Evolutionary conservation across 2,329 filamentous ascomycete genomes (phyloP).

Genomic region (Colletotrichum sp.): DNA sequence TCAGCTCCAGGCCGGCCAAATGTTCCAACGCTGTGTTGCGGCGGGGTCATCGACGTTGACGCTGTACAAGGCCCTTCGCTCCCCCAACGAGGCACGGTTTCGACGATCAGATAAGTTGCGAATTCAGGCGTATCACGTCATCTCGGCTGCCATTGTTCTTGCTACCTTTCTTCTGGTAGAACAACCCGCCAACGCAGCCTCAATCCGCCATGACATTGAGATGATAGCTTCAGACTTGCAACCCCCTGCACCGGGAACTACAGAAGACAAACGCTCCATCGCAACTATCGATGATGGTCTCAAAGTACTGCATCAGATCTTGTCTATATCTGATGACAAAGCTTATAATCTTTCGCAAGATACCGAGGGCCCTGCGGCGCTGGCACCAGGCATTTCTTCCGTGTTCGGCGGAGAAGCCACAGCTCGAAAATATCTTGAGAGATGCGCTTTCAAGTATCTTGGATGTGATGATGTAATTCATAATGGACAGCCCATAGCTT

Average conservation of each 20-base stretch:
- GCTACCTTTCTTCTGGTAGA: not conserved
- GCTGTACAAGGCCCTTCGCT: not conserved
- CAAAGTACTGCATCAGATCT: not conserved
- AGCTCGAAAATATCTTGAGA: not conserved
- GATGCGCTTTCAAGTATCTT: not conserved
- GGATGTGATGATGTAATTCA: not conserved
- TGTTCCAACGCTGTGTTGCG: slow-evolving; percentile 19
- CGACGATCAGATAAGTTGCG: not conserved
- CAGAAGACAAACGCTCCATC: not conserved
- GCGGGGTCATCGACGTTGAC: not conserved
- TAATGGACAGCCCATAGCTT: not conserved
- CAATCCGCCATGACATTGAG: not conserved
- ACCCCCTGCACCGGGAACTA: not conserved
- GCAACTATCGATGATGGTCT: not conserved
- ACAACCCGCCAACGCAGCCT: not conserved
- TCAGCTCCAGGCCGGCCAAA: not conserved
- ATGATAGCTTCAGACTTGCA: not conserved
- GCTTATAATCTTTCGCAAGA: not conserved
- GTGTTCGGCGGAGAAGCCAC: not conserved
- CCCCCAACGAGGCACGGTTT: not conserved
- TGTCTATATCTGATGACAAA: not conserved
- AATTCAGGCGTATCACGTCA: not conserved
- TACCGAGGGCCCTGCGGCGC: not conserved
- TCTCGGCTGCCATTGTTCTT: not conserved
- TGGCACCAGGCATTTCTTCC: not conserved